Evolutionary conservation across 805 yeast genomes (phyloP), one percentile per base, ranked within the genome.

Genomic region (Zygoascus flipseniorum): DNA sequence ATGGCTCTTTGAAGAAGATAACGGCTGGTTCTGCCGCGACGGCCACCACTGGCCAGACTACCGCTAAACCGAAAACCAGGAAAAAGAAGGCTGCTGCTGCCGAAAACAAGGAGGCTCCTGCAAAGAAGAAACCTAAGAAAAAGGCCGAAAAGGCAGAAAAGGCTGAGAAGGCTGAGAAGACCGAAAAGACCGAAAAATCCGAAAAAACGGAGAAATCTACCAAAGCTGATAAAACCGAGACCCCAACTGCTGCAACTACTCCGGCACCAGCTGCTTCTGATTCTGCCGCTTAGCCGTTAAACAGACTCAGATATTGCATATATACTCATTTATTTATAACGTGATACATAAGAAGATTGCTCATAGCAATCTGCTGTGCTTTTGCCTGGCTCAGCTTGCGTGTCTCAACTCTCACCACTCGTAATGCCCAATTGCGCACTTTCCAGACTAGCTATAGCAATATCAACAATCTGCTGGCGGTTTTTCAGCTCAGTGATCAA

Each of bases 1-100:
- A 72, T 54, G 77, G 76, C 48, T 72, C 73, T 5, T 68, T 69
- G 55, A 75, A 74, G 44, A 44, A 51, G 35, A 43, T 32, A 16
- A 48, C 57, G 20, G 50, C 39, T 10, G 55, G 43, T 3, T 43
- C 41, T 18, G 23, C 49, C 16, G 37, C 42, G 14, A 43, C 54
- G n/a, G 48, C 55, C 13, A 51, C 47, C 3, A 50, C 43, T 3
- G 50, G 41, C 13, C 47, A 48, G 10, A 31, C 49, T 9, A 49
- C 46, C 2, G 42, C 55, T 26, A 44, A 51, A 47, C 48, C 58
- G 13, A 48, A 54, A 44, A 18, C 50, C 23, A 13, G 41, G 45
- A 57, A 53, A 48, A 53, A 50, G 26, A 48, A 44, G 43, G 52
- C 54, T 5, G 55, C 52, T 4, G 48, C 43, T 28, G 39, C 52